Base-by-base conservation (phyloP, 139 green algal genomes). In the Pseudopediastrum boryanum region DNA sequence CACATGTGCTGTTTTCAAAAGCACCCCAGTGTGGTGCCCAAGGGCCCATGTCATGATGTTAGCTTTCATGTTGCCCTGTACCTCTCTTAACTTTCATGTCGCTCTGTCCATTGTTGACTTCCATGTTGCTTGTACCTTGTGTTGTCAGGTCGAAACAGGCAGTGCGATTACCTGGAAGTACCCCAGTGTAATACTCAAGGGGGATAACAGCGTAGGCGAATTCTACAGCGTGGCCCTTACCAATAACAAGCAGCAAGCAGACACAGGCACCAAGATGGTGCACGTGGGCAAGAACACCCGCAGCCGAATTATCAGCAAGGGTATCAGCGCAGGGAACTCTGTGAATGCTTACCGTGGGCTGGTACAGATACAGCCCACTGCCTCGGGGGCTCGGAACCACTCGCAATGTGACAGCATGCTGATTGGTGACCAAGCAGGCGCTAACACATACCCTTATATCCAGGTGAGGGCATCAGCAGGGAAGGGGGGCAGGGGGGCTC, bases 401-500 rank as follows among this genome's bases (percentile, higher is more conserved):
- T 94, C 84, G 4, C 97, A 99, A 90, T 99, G 97, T 80, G 97
- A 99, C 86, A 97, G 90, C 27, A 99, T 99, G 97, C 89, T 99
- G n/a, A 99, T 99, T 68, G 97, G 96, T 0, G 97, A 99, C 88
- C 86, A 80, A 4, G 97, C 97, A 21, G 94, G 84, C 1, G 97
- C 97, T 58, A 99, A 99, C 87, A 99, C 97, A 0, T 99, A 99
- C 87, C 97, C 97, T 0, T 99, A 99, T 93, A 99, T 99, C 74
- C 85, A 96, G 86, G 91, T 93, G 48, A 27, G 76, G 27, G 9
- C 29, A 31, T 5, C 36, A 8, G 9, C 10, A n/a, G 9, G 51
- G 8, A 36, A 3, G 38, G 65, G n/a, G n/a, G n/a, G n/a, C n/a
- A n/a, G n/a, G n/a, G n/a, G n/a, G n/a, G n/a, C n/a, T 27, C 54